Conservation (phyloP, 108 stramenopile genomes). For the Aureococcus anophagefferens region DNA sequence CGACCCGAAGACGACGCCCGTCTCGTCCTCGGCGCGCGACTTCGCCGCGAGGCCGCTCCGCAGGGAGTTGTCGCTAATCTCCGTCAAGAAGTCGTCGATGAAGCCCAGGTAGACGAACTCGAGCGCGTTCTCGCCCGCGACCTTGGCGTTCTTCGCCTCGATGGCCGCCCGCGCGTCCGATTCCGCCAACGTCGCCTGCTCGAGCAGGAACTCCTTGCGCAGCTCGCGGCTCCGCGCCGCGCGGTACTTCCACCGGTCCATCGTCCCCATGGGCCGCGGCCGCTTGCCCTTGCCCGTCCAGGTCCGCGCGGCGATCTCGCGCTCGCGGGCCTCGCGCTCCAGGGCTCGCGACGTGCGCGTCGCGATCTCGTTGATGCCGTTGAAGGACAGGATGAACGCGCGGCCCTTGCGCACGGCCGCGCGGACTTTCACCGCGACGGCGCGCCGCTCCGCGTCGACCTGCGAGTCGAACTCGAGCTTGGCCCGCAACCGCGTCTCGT, state of each 20-base stretch:
- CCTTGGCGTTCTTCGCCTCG: constrained; percentile 1
- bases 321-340: constrained; percentile 14
- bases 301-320: constrained; percentile 8
- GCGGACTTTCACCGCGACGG: neutral
- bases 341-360: constrained; percentile 5
- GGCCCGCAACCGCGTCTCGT: constrained; percentile 15
- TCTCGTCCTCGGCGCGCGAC: constrained; percentile 28
- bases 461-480: constrained; percentile 17
- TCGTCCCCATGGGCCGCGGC: constrained; percentile 1
- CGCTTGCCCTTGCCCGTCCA: constrained; percentile 22
- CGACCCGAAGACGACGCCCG: constrained; percentile 29
- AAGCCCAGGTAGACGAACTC: constrained; percentile 19
- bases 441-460: constrained; percentile 11
- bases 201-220: constrained; percentile 6
- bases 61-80: constrained; percentile 22
- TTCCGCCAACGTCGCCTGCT: constrained; percentile 6
- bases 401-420: neutral
- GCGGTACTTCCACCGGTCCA: constrained; percentile 13
- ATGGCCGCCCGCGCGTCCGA: constrained; percentile 3
- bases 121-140: constrained; percentile 1
- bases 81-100: constrained; percentile 22
- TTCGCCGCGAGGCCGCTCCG: constrained; percentile 22
- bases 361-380: neutral
- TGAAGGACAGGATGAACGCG: neutral
- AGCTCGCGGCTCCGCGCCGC: constrained; percentile 1